Conservation (phyloP, 2,329 filamentous ascomycete genomes). For the Mariannaea elegans region DNA sequence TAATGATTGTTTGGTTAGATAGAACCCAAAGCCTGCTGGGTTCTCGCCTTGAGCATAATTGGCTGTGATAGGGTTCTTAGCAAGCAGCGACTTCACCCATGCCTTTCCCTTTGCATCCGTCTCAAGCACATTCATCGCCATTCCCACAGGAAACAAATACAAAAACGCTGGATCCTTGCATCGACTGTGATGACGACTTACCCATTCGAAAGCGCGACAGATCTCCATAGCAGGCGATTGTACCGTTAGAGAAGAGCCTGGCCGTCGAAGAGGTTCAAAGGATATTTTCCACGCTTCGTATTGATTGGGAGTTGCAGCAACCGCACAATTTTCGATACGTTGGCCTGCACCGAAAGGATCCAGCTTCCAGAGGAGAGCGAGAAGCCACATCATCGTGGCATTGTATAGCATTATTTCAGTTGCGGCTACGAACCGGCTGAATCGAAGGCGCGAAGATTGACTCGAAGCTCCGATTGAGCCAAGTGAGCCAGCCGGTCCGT, state of each 20-base stretch:
- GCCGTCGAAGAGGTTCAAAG: conserved; percentile 15
- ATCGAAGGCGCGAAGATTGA: neutral
- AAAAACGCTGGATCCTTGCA: conserved; percentile 17
- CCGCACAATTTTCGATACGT: conserved; percentile 19
- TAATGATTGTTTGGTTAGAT: conserved; percentile 14
- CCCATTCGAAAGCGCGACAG: conserved; percentile 22
- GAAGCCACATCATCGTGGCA: conserved; percentile 29
- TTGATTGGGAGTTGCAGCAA: neutral
- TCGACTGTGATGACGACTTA: conserved; percentile 16
- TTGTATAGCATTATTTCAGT: conserved; percentile 32
- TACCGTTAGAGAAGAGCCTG: conserved; percentile 9
- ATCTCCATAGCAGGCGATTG: conserved; percentile 25
- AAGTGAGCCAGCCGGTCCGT: neutral
- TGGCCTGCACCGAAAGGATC: conserved; percentile 20
- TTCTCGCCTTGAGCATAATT: conserved; percentile 20
- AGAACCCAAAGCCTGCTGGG: conserved; percentile 24
- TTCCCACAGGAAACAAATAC: conserved; percentile 24
- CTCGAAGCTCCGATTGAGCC: neutral
- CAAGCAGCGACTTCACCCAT: conserved; percentile 7
- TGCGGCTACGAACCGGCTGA: conserved; percentile 10
- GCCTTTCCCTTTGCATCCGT: neutral
- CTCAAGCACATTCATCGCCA: conserved; percentile 24
- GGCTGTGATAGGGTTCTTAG: conserved; percentile 16
- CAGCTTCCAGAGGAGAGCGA: conserved; percentile 30
- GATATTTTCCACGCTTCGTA: neutral